These are phyloP conservation scores for Digitaria exilis DNA, from an alignment of 202 grass and related monocot species.

Conservation along the genomic window DNA sequence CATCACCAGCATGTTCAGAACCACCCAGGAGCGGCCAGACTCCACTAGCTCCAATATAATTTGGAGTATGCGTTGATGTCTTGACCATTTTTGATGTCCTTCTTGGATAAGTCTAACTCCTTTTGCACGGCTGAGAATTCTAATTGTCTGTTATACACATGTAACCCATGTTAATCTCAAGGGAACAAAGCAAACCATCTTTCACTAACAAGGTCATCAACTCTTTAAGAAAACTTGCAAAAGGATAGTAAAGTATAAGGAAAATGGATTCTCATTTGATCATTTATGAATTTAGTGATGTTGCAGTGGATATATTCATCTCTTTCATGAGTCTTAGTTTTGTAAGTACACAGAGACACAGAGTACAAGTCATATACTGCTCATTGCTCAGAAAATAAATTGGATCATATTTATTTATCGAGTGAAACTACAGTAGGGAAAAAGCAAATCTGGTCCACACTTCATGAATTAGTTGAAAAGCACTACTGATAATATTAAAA, in stretches of 20 bases:
- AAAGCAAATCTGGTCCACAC: not conserved
- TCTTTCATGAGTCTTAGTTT: constrained; percentile 11
- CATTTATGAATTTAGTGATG: not conserved
- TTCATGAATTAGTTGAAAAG: not conserved
- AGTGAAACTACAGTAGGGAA: not conserved
- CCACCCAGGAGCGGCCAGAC: constrained; percentile 81
- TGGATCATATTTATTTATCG: not conserved
- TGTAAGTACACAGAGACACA: constrained; percentile 14
- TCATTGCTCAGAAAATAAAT: not conserved
- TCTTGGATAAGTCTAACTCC: constrained; percentile 75
- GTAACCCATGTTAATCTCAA: constrained; percentile 26
- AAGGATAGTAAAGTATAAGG: not conserved
- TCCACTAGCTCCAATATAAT: constrained; percentile 68
- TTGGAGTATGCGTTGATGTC: constrained; percentile 73
- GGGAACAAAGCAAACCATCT: not conserved
- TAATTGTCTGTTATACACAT: constrained; percentile 52
- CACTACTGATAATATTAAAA: not conserved
- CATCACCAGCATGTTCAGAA: constrained; percentile 62
- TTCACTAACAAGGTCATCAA: constrained; percentile 13
- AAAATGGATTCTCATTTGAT: constrained; percentile 13
- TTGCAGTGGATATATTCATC: not conserved
- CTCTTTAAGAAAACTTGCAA: constrained; percentile 14
- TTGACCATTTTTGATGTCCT: constrained; percentile 80
- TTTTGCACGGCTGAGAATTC: constrained; percentile 64
- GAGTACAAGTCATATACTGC: constrained; percentile 1